phyloP scores from a whole-genome alignment of 805 yeast genomes.

The Zygoascus bituminiphila region DNA sequence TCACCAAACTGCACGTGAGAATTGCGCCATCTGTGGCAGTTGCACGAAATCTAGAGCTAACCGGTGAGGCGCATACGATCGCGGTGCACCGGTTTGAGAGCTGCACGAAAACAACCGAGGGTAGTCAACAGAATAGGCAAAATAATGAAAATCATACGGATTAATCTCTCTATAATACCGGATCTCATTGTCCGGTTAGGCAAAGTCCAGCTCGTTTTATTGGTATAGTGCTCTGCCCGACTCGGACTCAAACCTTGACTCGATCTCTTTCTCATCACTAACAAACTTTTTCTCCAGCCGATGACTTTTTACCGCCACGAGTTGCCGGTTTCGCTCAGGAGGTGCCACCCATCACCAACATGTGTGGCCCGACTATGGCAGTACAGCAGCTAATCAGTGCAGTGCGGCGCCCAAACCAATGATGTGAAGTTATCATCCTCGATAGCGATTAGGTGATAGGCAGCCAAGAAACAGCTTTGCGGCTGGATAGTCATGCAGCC shows the following conservation, averaged over 20 bases:
- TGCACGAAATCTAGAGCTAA: neutral
- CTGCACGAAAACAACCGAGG: neutral
- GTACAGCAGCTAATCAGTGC: neutral
- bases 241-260: too few species aligned
- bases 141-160: too few species aligned
- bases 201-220: too few species aligned
- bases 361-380: neutral
- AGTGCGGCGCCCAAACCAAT: neutral
- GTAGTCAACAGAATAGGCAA: too few species aligned
- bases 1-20: neutral
- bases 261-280: too few species aligned
- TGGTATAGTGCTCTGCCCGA: too few species aligned
- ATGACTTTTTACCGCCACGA: neutral
- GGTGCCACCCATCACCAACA: too few species aligned
- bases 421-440: neutral
- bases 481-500: too few species aligned
- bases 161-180: too few species aligned
- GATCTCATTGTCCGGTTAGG: too few species aligned
- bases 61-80: neutral
- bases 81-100: neutral
- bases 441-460: neutral
- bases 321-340: neutral
- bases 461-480: too few species aligned
- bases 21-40: neutral
- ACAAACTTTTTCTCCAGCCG: too few species aligned